These are phyloP conservation scores for Candida namnaoensis DNA, from an alignment of 805 yeast genomes.

Conservation along the genomic window DNA sequence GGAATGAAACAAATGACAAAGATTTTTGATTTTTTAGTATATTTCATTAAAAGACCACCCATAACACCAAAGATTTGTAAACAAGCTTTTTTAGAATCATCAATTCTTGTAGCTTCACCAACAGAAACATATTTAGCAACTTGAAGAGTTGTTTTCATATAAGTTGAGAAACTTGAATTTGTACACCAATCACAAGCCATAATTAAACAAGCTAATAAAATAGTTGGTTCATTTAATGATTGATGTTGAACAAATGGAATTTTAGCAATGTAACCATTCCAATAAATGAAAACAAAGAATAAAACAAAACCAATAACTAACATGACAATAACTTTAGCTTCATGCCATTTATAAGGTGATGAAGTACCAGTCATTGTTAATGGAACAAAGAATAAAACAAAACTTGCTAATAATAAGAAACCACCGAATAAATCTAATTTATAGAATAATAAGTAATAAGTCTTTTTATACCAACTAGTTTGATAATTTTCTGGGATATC, in stretches of 20 bases:
- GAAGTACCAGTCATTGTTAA: slow-evolving; percentile 19
- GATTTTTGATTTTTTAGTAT: slow-evolving; percentile 19
- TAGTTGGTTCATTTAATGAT: slow-evolving; percentile 12
- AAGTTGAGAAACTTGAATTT: slow-evolving; percentile 17
- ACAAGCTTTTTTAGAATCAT: slow-evolving; percentile 20
- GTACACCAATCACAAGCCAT: slow-evolving; percentile 16
- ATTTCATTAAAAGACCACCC: slow-evolving; percentile 20
- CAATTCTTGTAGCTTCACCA: slow-evolving; percentile 22
- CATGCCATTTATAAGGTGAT: slow-evolving; percentile 14
- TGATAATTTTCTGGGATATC: slow-evolving; percentile 6
- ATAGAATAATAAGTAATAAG: slow-evolving; percentile 6
- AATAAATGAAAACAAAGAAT: slow-evolving; percentile 8
- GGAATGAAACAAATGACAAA: slow-evolving; percentile 16
- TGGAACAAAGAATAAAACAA: slow-evolving; percentile 19
- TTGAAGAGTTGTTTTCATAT: slow-evolving; percentile 19
- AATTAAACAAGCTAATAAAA: slow-evolving; percentile 11
- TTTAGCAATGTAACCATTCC: slow-evolving; percentile 15
- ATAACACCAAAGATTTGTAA: slow-evolving; percentile 18
- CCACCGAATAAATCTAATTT: slow-evolving; percentile 19
- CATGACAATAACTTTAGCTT: slow-evolving; percentile 15
- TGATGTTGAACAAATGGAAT: slow-evolving; percentile 18
- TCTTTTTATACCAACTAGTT: slow-evolving; percentile 2
- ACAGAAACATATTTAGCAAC: slow-evolving; percentile 20
- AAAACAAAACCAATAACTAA: slow-evolving; percentile 17
- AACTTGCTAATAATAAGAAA: slow-evolving; percentile 11